Base-by-base conservation (phyloP, 2,329 filamentous ascomycete species). In the Colletotrichum sp. region DNA sequence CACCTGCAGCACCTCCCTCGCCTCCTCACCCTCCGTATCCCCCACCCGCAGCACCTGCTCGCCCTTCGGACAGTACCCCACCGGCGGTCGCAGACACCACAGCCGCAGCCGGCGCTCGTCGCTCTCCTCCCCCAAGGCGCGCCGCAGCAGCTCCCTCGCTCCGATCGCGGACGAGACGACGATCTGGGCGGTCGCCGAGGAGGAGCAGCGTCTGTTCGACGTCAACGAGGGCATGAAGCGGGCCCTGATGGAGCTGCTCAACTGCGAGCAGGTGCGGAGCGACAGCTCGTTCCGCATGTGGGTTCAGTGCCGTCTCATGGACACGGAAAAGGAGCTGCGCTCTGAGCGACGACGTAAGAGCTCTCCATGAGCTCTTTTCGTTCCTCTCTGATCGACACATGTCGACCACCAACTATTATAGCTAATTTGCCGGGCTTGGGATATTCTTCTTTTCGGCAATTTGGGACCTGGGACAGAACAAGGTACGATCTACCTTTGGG, bases 221-320 rank as follows among this genome's bases (percentile, higher is more conserved):
- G 88, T 92, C 82, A 91, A 91, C 82, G 90, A 92, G 82, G 87
- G 88, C 79, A 90, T 92, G 84, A 93, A 93, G 84, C 87, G 90
- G 36, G 88, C 90, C 3, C 81, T 93, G 78, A 93, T 90, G 7
- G 90, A 92, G 81, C 87, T 93, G 16, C 87, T 93, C 79, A 93
- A 92, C 83, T 92, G 90, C 82, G 88, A 90, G 28, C 84, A 87
- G 48, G 89, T 91, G 18, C 88, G 90, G 57, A 83, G 81, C 61
- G 89, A 92, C 75, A 82, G 84, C 32, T 84, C 86, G 2, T 88
- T 91, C 80, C 89, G 91, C 64, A 90, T 87, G 75, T 92, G 90
- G 88, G 89, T 92, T 39, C 91, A 92, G 81, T 86, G 88, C 24
- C 85, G 90, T 16, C 84, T 93, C 30, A 88, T 93, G 88, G 90